Evolutionary conservation across 352 stramenopile genomes (phyloP), one percentile per base, ranked within the genome.

Genomic region (Phytophthora multivora): DNA sequence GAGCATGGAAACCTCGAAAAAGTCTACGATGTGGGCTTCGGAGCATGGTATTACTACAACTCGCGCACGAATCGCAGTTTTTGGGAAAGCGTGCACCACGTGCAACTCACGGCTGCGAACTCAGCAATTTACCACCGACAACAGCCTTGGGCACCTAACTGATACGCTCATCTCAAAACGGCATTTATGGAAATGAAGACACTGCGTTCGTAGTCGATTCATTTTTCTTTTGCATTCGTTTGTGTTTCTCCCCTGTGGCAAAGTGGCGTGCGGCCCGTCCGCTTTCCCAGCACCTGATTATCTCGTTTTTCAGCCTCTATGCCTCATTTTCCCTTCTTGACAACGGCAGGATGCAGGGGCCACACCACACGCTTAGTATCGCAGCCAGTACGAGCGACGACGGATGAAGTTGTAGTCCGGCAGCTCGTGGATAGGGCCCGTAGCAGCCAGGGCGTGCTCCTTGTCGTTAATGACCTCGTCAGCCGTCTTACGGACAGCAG

Each of bases 361-460:
- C 39, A 60, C 47, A 59, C 51, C 41, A 55, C 15, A 33, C 33
- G 56, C 65, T 83, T 91, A 97, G 88, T 93, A 94, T 78, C 87
- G 86, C 72, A 98, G 78, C 96, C 97, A 99, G 95, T 98, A 99
- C 53, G 97, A 99, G 73, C 98, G 91, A 78, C 97, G 90, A 80
- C 98, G 93, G 82, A 99, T 98, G 83, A 98, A 99, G 80, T 98
- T 99, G 93, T 99, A 99, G 80, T 99, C 97, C 38, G 97, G 97
- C 73, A 99, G 83, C 75, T 99, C 97, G 80, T 99, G 89, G 69
- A 99, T 98, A 59, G 97, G 96, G 46, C 98, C 98, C 18, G 99
- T 91, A 47, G 97, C 97, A 33, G 97, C 96, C 41, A 99, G 83
- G 30, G 98, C 97, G 88, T 99, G 96, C 72, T 99, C 98, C 87